phyloP scores from a whole-genome alignment of 768 basidiomycete genomes.

The Suillus variegatus region DNA sequence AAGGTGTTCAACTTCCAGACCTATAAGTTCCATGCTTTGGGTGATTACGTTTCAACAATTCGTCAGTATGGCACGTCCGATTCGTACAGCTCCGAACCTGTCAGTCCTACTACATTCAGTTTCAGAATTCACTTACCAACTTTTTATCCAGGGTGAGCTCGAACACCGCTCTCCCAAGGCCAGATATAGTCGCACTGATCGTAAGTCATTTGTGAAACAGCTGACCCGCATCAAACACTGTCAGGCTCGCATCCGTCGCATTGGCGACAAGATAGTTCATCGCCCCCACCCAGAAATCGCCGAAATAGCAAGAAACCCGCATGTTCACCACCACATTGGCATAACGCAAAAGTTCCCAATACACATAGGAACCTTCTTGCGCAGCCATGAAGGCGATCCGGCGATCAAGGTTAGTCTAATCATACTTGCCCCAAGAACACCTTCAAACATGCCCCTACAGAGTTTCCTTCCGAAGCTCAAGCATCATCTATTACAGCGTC shows the following conservation, averaged over 20 bases:
- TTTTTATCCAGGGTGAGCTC: constrained; percentile 33
- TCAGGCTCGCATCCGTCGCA: constrained; percentile 1
- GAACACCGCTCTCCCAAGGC: constrained; percentile 23
- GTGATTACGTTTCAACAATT: too few relatives aligned
- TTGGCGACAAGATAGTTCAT: neutral
- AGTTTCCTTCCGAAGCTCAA: too few relatives aligned
- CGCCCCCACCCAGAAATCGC: too few relatives aligned
- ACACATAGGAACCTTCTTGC: constrained; percentile 6
- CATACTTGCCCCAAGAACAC: too few relatives aligned
- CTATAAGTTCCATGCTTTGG: too few relatives aligned
- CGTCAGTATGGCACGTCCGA: too few relatives aligned
- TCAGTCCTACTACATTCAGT: too few relatives aligned
- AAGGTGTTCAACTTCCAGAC: too few relatives aligned
- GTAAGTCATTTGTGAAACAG: constrained; percentile 9
- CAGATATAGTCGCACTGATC: neutral
- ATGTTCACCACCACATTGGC: constrained; percentile 24
- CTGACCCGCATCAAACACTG: neutral
- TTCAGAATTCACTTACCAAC: neutral
- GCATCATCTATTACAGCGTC: too few relatives aligned
- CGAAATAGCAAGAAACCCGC: neutral
- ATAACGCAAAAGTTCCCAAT: neutral
- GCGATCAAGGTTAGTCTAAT: too few relatives aligned
- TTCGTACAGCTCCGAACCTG: too few relatives aligned
- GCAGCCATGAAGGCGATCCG: constrained; percentile 21
- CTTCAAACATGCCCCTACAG: too few relatives aligned